Evolutionary conservation across 2,329 filamentous ascomycete species (phyloP).

Genomic region (Spiromastix sp.): DNA sequence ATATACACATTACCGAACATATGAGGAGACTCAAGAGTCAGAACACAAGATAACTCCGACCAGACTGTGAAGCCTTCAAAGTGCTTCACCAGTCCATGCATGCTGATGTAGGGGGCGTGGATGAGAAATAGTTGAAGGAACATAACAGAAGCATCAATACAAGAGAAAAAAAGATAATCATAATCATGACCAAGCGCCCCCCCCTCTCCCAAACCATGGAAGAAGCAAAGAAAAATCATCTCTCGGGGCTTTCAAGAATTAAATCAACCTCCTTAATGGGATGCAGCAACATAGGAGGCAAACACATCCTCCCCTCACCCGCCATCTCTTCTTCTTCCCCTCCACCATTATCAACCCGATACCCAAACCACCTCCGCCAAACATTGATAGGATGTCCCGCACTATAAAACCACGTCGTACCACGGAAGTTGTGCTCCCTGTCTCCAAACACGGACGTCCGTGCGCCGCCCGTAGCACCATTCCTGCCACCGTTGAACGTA

Average conservation of each 20-base stretch:
- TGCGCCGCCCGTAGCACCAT: conserved; percentile 64
- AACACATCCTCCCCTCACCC: conserved; percentile 77
- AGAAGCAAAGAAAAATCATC: no score
- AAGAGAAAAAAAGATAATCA: background rate
- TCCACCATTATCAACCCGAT: conserved; percentile 66
- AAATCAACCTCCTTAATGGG: conserved; percentile 68
- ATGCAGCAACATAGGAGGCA: conserved; percentile 82
- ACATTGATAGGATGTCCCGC: conserved; percentile 70
- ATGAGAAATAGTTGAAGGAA: background rate
- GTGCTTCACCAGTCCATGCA: no score
- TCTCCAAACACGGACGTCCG: conserved; percentile 68
- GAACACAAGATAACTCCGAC: no score
- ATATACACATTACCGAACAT: no score
- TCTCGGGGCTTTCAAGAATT: conserved; percentile 27
- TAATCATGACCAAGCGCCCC: background rate
- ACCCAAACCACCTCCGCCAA: conserved; percentile 77
- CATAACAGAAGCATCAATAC: background rate
- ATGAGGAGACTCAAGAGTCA: no score
- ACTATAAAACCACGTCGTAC: conserved; percentile 87
- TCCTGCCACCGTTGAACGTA: conserved; percentile 69
- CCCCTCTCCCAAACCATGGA: background rate
- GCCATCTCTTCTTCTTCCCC: conserved; percentile 65
- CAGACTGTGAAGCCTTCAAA: no score
- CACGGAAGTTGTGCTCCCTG: conserved; percentile 77
- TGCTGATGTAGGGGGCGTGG: no score